Base-by-base conservation (phyloP, 2,329 filamentous ascomycete species). In the Pseudogymnoascus destructans region DNA sequence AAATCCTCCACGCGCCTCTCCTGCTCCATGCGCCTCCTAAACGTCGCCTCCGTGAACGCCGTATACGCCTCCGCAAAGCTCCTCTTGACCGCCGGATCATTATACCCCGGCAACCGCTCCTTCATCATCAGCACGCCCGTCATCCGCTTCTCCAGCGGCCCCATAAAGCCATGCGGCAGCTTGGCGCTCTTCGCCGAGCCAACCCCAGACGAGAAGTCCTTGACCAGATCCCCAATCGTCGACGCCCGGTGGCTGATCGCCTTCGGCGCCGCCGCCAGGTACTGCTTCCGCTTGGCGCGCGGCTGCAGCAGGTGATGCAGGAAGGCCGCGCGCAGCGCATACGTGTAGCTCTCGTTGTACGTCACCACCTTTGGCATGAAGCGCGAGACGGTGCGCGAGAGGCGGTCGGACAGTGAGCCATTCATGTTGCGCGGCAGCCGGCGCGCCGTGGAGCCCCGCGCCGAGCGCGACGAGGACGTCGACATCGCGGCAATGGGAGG, bases 21-120 rank as follows among this genome's bases (percentile, higher is more conserved):
- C 73, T 95, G 95, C 68, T 96, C 90, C 76, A 96, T 89, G 60
- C 84, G 86, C 74, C 90, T 95, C 64, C 89, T 85, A 68, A 96
- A 96, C 49, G 82, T 84, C 61, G 85, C 84, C 62, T 95, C 89
- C 65, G 92, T 96, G 70, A 98, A 87, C 59, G 89, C 87, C 60
- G 92, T 96, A 69, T 96, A 86, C 63, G 95, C 95, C 63, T 89
- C 88, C 58, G 89, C 93, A 73, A 98, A 98, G 1, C 89, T 95
- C 61, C 92, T 81, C 74, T 95, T 96, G 63, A 98, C 85, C 23
- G 86, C 77, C n/a, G 87, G 78, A 74, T 98, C 93, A 68, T 86
- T 88, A 73, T 87, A 98, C 67, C 95, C 93, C 11, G 88, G 89
- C 68, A 92, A 79, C 64, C 78, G 84, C 73, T 97, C 93, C 61